Percentiles rank a stretch among this genome's conserved stretches.
Evolutionary conservation across 2,329 filamentous ascomycete genomes (phyloP).

Genomic region (Fusarium sororula): DNA sequence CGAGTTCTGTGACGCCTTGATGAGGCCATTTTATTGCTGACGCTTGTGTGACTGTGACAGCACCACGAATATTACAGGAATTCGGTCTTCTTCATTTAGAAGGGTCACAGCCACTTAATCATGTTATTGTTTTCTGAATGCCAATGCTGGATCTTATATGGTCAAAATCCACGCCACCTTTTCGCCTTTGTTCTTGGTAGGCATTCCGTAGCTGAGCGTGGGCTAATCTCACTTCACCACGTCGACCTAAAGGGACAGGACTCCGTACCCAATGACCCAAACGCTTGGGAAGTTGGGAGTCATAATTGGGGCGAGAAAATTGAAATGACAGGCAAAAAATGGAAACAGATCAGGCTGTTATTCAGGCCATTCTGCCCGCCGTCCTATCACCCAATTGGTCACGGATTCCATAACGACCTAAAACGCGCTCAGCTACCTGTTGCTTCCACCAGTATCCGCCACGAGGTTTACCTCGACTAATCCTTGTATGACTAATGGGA

Average conservation of each 20-base stretch:
- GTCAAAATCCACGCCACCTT: background rate
- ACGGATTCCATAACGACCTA: background rate
- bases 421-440: background rate
- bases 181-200: background rate
- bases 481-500: accelerated
- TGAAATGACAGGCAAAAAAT: accelerated
- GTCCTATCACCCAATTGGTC: background rate
- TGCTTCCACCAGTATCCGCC: background rate
- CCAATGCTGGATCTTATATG: accelerated
- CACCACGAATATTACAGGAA: accelerated
- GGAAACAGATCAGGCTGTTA: accelerated
- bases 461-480: accelerated
- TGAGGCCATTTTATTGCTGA: background rate
- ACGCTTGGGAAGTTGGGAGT: no score
- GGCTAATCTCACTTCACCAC: accelerated
- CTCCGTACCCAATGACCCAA: accelerated
- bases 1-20: accelerated
- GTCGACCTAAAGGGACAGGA: accelerated
- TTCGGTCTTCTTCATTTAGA: accelerated
- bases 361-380: accelerated
- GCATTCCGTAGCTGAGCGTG: background rate
- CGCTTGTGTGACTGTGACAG: background rate
- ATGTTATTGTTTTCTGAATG: background rate
- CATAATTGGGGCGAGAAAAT: accelerated
- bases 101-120: accelerated